Percentiles rank a stretch among this genome's conserved stretches.
Evolutionary conservation across 1,139 yeast species (phyloP).

Genomic region (Sugiyamaella xylanicola): DNA sequence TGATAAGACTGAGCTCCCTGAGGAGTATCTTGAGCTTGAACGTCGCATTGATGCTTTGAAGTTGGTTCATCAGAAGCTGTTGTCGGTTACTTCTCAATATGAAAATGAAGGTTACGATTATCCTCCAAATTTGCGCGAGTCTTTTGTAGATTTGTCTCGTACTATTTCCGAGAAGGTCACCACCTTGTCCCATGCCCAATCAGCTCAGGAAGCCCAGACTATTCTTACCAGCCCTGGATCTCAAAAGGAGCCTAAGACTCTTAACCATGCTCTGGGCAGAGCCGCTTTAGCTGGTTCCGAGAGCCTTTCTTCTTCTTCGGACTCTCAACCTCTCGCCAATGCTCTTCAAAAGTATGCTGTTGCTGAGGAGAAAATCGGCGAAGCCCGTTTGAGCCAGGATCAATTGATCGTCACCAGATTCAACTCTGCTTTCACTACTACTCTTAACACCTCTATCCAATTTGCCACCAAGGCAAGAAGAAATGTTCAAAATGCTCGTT

Average conservation of each 20-base stretch:
- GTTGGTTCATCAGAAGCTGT: slow-evolving; percentile 67
- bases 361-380: slow-evolving; percentile 71
- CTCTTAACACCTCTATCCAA: slow-evolving; percentile 63
- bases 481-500: slow-evolving; percentile 75
- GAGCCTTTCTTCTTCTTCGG: slow-evolving; percentile 46
- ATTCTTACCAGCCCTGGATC: slow-evolving; percentile 61
- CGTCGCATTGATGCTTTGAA: slow-evolving; percentile 74
- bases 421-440: slow-evolving; percentile 66
- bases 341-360: slow-evolving; percentile 55
- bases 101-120: slow-evolving; percentile 83
- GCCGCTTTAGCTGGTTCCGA: slow-evolving; percentile 63
- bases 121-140: slow-evolving; percentile 73
- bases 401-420: slow-evolving; percentile 68
- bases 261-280: slow-evolving; percentile 80
- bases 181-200: slow-evolving; percentile 71
- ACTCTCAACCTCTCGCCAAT: slow-evolving; percentile 48
- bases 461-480: slow-evolving; percentile 73
- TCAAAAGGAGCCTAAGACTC: slow-evolving; percentile 75
- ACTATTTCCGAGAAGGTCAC: slow-evolving; percentile 66
- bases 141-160: slow-evolving; percentile 72
- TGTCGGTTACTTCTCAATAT: slow-evolving; percentile 71
- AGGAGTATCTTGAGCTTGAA: slow-evolving; percentile 77
- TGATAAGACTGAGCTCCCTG: slow-evolving; percentile 79
- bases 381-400: slow-evolving; percentile 83
- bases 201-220: slow-evolving; percentile 82